Percentiles rank a stretch among this genome's conserved stretches.
Conservation (phyloP, 169 alveolate genomes). For the Cryptosporidium xiaoi region DNA sequence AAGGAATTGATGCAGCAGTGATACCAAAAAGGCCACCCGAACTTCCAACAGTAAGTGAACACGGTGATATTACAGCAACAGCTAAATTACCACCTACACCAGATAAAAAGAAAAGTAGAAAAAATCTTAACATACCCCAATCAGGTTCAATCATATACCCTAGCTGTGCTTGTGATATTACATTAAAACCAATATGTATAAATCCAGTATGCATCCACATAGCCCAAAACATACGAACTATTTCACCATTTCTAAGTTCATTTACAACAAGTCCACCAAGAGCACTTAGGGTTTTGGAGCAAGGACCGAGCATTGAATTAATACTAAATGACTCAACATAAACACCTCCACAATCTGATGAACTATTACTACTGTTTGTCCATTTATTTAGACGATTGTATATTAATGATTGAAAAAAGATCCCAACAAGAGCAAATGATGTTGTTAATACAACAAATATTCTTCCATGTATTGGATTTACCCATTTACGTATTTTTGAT, state of each 20-base stretch:
- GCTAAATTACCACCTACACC: conserved; percentile 86
- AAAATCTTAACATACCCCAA: conserved; percentile 89
- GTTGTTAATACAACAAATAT: conserved; percentile 61
- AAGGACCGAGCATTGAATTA: conserved; percentile 71
- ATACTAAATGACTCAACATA: conserved; percentile 52
- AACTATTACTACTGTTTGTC: not conserved
- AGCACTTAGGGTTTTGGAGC: conserved; percentile 52
- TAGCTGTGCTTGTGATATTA: conserved; percentile 84
- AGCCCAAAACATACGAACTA: conserved; percentile 87
- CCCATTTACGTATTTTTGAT: conserved; percentile 50
- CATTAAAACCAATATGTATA: conserved; percentile 84
- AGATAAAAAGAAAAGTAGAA: conserved; percentile 80
- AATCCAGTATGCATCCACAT: conserved; percentile 88
- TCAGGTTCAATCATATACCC: conserved; percentile 91
- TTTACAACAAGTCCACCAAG: conserved; percentile 75
- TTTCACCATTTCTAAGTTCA: conserved; percentile 80
- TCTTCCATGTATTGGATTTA: conserved; percentile 73
- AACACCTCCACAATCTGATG: conserved; percentile 61
- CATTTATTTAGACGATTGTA: conserved; percentile 61
- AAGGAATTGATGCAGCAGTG: conserved; percentile 88
- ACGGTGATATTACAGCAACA: conserved; percentile 88
- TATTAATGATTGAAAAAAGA: conserved; percentile 57
- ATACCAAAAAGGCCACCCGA: conserved; percentile 91
- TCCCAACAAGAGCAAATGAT: conserved; percentile 69
- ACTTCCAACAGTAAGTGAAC: conserved; percentile 89